Evolutionary conservation across 352 stramenopile species (phyloP).

Genomic region (Phytophthora hibernalis): DNA sequence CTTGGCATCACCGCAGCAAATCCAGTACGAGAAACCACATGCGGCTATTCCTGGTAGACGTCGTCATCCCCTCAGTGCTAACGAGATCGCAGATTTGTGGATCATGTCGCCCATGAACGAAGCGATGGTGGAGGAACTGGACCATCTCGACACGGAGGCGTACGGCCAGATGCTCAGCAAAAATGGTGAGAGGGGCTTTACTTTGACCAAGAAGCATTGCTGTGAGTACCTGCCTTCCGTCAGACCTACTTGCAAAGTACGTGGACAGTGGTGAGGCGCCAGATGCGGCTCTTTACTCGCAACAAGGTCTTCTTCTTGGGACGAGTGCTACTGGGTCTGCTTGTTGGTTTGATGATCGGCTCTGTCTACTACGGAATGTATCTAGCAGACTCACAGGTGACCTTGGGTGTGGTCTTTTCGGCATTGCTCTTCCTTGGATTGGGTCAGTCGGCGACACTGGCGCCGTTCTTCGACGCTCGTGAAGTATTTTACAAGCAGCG

Average conservation of each 20-base stretch:
- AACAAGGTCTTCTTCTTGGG: slow-evolving; percentile 48
- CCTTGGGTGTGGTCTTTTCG: slow-evolving; percentile 78
- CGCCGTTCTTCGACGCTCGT: slow-evolving; percentile 64
- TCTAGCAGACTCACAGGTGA: slow-evolving; percentile 43
- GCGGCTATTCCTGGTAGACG: slow-evolving; percentile 36
- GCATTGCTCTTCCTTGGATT: slow-evolving; percentile 80
- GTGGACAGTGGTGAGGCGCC: slow-evolving; percentile 45
- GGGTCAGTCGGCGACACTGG: slow-evolving; percentile 69
- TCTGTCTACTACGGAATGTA: slow-evolving; percentile 52
- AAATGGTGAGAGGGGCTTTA: slow-evolving; percentile 38
- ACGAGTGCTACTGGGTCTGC: slow-evolving; percentile 40
- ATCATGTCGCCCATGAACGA: slow-evolving; percentile 53
- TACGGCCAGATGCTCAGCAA: slow-evolving; percentile 27
- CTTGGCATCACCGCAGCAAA: slow-evolving; percentile 47
- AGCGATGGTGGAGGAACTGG: slow-evolving; percentile 44
- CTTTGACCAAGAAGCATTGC: slow-evolving; percentile 45
- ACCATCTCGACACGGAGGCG: slow-evolving; percentile 31
- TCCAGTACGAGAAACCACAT: slow-evolving; percentile 41
- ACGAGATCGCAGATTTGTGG: slow-evolving; percentile 54
- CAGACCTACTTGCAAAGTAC: slow-evolving; percentile 44
- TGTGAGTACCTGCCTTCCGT: slow-evolving; percentile 47
- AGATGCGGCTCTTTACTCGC: slow-evolving; percentile 45
- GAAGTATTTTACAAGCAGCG: slow-evolving; percentile 87
- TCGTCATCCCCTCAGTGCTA: slow-evolving; percentile 39
- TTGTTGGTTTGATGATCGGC: slow-evolving; percentile 51